phyloP scores from a whole-genome alignment of 2,329 filamentous ascomycete genomes.

The Aspergillus phoenicis region DNA sequence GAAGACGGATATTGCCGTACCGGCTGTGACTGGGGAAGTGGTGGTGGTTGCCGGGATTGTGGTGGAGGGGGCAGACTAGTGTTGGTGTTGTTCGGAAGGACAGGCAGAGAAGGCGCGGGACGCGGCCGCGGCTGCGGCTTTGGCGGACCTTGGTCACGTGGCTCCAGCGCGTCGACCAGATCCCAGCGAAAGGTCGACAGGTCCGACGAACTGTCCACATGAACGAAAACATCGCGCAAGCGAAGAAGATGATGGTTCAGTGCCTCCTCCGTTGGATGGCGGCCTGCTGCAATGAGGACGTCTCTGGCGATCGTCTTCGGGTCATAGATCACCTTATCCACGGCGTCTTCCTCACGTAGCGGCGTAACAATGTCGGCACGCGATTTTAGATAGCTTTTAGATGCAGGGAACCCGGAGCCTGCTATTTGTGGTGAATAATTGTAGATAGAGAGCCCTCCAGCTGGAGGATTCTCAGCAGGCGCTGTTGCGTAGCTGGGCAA shows the following conservation, averaged over 20 bases:
- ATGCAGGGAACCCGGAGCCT: slow-evolving; percentile 7
- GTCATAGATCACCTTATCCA: slow-evolving; percentile 58
- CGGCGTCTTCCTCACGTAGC: slow-evolving; percentile 42
- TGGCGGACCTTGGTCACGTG: slow-evolving; percentile 18
- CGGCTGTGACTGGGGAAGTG: not conserved
- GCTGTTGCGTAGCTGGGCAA: not conserved
- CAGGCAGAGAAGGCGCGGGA: slow-evolving; percentile 3
- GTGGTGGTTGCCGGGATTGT: slow-evolving; percentile 2
- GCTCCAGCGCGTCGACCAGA: slow-evolving; percentile 50
- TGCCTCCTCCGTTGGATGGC: slow-evolving; percentile 60
- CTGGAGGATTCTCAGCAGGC: not conserved
- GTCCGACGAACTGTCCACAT: slow-evolving; percentile 53
- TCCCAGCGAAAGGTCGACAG: slow-evolving; percentile 64
- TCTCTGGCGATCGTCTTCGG: slow-evolving; percentile 65
- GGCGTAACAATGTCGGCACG: slow-evolving; percentile 47
- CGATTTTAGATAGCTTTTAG: slow-evolving; percentile 29
- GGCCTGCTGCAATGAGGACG: slow-evolving; percentile 62
- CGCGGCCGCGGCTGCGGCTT: slow-evolving; percentile 5
- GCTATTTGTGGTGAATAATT: not conserved
- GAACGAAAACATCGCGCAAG: slow-evolving; percentile 46
- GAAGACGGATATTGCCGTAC: not conserved
- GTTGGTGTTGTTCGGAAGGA: slow-evolving; percentile 8
- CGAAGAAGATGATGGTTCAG: slow-evolving; percentile 63
- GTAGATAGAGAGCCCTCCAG: slow-evolving; percentile 1
- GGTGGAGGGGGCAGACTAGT: not conserved